Evolutionary conservation across 23 red algal species (phyloP), one percentile per base, ranked within the genome.

Genomic region (Gracilariopsis chorda): DNA sequence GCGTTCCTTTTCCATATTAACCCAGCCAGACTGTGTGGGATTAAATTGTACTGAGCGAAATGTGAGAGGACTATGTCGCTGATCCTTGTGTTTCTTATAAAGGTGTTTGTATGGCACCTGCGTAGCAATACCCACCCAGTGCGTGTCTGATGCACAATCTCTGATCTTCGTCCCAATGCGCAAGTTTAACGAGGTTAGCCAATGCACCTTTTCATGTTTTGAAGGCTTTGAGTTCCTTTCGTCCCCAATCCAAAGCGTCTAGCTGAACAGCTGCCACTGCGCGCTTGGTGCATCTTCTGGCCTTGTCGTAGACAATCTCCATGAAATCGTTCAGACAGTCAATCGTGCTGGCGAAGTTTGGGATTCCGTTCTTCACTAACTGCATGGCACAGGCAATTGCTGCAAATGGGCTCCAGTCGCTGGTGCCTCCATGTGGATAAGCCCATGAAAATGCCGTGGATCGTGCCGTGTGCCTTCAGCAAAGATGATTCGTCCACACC

Each of bases 401-500:
- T 68, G 80, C 14, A 84, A 47, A 62, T 84, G 80, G 20, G 52
- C 7, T 19, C 80, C 80, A 19, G 30, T 84, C 20, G 58, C 47
- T 20, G 53, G 53, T 65, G 59, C n/a, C 44, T 84, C 80, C 80
- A 84, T 84, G 23, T n/a, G 24, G 34, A 5, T 27, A 14, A 84
- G 23, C n/a, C 55, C 55, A 19, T 84, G 36, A 62, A 68, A 23
- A 29, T 56, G 53, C 20, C 39, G 37, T n/a, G 80, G 53, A 7
- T 65, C 8, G 41, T 37, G 44, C 44, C 37, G 24, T 20, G 65
- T 42, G 42, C 80, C 80, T 4, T n/a, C 13, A 37, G n/a, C 29
- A 63, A 30, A 65, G 40, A 84, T 28, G 24, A 84, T 34, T 84
- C 80, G 52, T 6, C 53, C 53, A 56, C 80, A 68, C 53, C 80